phyloP scores from a whole-genome alignment of 2,329 filamentous ascomycete species.

The Coniochaeta pulveracea region DNA sequence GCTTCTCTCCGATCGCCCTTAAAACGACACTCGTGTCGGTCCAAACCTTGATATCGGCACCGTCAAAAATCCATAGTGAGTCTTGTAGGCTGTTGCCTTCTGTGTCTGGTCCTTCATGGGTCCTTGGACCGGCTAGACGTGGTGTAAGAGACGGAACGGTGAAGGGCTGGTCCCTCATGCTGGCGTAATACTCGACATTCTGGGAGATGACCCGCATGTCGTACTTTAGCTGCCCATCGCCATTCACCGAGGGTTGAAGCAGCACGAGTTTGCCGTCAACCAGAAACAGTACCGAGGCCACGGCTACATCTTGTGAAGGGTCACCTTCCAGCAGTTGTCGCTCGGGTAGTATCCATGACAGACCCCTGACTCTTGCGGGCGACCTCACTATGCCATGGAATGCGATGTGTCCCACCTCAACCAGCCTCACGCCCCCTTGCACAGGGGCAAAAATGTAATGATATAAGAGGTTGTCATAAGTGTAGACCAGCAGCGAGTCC shows the following conservation, averaged over 20 bases:
- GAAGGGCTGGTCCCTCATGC: conserved; percentile 75
- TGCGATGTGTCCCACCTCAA: conserved; percentile 95
- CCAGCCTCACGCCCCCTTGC: conserved; percentile 58
- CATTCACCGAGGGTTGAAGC: conserved; percentile 74
- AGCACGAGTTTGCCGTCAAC: conserved; percentile 94
- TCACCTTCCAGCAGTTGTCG: conserved; percentile 82
- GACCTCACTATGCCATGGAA: conserved; percentile 94
- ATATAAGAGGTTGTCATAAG: conserved; percentile 89
- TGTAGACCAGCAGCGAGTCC: conserved; percentile 92
- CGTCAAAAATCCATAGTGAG: conserved; percentile 92
- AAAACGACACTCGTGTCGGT: conserved; percentile 78
- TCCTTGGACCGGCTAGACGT: conserved; percentile 8
- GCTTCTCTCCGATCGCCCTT: conserved; percentile 48
- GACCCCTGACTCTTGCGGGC: conserved; percentile 78
- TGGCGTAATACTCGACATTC: conserved; percentile 88
- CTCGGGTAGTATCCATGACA: conserved; percentile 94
- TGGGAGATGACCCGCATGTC: conserved; percentile 96
- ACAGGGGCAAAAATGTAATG: conserved; percentile 80
- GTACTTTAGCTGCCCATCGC: conserved; percentile 81
- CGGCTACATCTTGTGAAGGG: conserved; percentile 87
- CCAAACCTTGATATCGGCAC: conserved; percentile 77
- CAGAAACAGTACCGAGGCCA: conserved; percentile 89
- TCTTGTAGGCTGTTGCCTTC: conserved; percentile 52
- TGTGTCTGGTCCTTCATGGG: conserved; percentile 10
- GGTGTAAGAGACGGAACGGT: too few relatives aligned